Conservation (phyloP, 2,329 filamentous ascomycete species). For the Calonectria pteridis region DNA sequence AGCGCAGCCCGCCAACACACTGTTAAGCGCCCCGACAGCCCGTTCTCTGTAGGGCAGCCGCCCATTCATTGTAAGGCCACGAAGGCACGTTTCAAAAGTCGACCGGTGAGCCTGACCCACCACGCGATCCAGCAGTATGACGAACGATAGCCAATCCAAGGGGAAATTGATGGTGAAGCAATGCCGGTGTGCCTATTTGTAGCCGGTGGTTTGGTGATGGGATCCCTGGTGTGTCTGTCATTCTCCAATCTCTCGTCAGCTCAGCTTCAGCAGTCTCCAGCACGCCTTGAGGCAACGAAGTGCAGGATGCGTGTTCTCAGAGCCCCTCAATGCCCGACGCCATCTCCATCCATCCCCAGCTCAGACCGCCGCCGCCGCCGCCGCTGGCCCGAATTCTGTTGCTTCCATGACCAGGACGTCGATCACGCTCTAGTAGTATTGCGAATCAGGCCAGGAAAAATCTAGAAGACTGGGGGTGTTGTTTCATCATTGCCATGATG, state of each 20-base stretch:
- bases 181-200: not conserved
- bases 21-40: not conserved
- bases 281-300: not conserved
- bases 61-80: not conserved
- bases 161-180: not conserved
- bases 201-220: not conserved
- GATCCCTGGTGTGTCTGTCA: not conserved
- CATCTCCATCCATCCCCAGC: slow-evolving; percentile 21
- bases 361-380: slow-evolving; percentile 11
- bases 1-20: not conserved
- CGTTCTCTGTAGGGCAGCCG: not conserved
- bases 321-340: slow-evolving; percentile 2
- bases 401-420: slow-evolving; percentile 4
- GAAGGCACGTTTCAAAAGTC: slow-evolving; percentile 25
- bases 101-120: slow-evolving; percentile 15
- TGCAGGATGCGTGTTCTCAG: not conserved
- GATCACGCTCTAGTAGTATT: slow-evolving; percentile 12
- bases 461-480: slow-evolving; percentile 1
- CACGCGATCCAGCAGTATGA: not conserved
- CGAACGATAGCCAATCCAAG: not conserved
- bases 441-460: not conserved
- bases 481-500: not conserved
- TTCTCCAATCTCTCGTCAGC: slow-evolving; percentile 8
- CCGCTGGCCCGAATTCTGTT: slow-evolving; percentile 11
- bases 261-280: not conserved